Conservation (phyloP, 2,329 filamentous ascomycete species). For the Penicillium oxalicum region DNA sequence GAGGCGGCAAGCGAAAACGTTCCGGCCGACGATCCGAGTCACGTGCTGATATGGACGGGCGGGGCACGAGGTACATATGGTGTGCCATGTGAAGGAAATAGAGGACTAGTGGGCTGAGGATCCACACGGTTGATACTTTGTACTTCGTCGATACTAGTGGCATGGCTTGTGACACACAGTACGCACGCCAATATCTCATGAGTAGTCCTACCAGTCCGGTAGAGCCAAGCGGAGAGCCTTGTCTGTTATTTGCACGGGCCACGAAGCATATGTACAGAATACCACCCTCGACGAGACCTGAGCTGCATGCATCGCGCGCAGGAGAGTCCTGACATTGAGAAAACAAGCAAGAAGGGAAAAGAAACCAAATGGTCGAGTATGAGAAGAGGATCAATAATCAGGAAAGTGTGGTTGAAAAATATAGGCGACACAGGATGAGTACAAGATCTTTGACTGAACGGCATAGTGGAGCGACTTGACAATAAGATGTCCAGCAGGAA, state of each 20-base stretch:
- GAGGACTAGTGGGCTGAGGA: neutral
- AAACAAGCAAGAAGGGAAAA: slow-evolving; percentile 7
- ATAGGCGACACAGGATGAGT: no score
- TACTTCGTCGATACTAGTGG: no score
- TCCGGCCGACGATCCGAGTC: slow-evolving; percentile 15
- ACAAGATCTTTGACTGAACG: neutral
- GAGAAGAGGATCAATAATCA: slow-evolving; percentile 7
- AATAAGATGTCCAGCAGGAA: neutral
- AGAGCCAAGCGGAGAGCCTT: slow-evolving; percentile 3
- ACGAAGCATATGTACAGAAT: slow-evolving; percentile 29
- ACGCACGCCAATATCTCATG: neutral
- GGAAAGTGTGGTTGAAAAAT: neutral
- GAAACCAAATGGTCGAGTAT: neutral
- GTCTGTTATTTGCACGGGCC: slow-evolving; percentile 25
- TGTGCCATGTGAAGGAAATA: no score
- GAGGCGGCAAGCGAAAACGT: slow-evolving; percentile 17
- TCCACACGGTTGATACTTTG: neutral
- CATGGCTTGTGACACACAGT: no score
- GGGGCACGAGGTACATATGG: neutral
- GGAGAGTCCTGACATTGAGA: neutral
- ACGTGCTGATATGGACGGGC: slow-evolving; percentile 16
- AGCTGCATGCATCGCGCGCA: no score
- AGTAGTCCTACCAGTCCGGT: neutral
- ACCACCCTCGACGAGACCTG: slow-evolving; percentile 16
- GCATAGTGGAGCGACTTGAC: neutral